Evolutionary conservation across 1,284 basidiomycete genomes (phyloP).

Genomic region (Mycosarcoma maydis): DNA sequence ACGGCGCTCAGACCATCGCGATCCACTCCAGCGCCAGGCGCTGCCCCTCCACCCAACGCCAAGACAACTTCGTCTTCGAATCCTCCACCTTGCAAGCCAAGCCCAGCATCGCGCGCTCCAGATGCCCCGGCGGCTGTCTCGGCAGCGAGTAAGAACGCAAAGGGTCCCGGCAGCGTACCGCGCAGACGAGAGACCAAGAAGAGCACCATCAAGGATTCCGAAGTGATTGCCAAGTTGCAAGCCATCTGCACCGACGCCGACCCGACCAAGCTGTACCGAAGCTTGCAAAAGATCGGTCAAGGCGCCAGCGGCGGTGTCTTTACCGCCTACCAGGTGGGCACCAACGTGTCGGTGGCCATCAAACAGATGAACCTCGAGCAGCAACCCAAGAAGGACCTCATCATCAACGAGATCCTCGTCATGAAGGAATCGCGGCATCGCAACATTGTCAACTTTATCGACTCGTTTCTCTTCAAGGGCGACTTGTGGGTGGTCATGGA

Average conservation of each 20-base stretch:
- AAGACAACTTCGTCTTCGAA: conserved; percentile 17
- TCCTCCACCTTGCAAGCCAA: conserved; percentile 15
- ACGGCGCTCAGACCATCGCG: conserved; percentile 46
- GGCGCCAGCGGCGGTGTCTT: conserved; percentile 98
- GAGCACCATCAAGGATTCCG: conserved; percentile 80
- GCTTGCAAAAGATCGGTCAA: conserved; percentile 94
- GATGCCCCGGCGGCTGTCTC: conserved; percentile 5
- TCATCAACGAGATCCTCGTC: conserved; percentile 99
- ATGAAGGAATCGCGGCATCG: conserved; percentile 95
- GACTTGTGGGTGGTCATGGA: conserved; percentile 99
- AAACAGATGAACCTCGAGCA: conserved; percentile 99
- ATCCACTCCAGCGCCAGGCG: conserved; percentile 43
- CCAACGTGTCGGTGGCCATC: conserved; percentile 93
- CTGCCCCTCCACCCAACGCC: neutral
- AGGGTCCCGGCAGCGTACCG: conserved; percentile 67
- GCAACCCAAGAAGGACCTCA: conserved; percentile 98
- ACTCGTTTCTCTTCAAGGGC: conserved; percentile 96
- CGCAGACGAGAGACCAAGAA: conserved; percentile 78
- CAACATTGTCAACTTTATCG: conserved; percentile 99
- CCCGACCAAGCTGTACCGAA: conserved; percentile 91
- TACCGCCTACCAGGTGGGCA: conserved; percentile 94
- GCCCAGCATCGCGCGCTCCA: conserved; percentile 3
- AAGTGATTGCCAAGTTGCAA: conserved; percentile 88
- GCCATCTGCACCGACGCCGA: conserved; percentile 97
- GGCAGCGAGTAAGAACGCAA: conserved; percentile 20